Base-by-base conservation (phyloP, 129 eudicot genomes). In the Oenanthe sinensis region DNA sequence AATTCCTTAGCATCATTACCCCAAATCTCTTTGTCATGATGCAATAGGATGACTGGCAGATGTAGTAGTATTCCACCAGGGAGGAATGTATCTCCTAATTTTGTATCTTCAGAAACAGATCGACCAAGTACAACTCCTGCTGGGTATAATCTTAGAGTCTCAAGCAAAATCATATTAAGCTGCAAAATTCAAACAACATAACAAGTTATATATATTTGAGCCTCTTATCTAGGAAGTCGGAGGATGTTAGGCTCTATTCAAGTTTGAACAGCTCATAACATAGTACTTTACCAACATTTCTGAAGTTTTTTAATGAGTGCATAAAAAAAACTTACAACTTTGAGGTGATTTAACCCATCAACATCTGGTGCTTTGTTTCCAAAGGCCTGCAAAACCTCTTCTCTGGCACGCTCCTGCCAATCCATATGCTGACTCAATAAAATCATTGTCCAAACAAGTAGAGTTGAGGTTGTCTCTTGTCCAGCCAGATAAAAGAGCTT, bases 11-110 rank as follows among this genome's bases (percentile, higher is more conserved):
- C 85, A 77, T 81, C 81, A 22, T 81, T 83, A 8, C 85, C 84
- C 87, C 88, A 85, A 7, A 81, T 52, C 60, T 85, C 72, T 16
- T 5, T 8, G 77, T 85, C 88, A 48, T 78, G 85, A n/a, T 85
- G 85, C 71, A 85, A 2, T 4, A 75, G 26, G n/a, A 81, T 69
- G 30, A 48, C 17, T 0, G 85, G 85, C 19, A 85, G 8, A 4
- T 69, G 28, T 2, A 85, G 33, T 20, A 43, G 40, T 65, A 78
- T 36, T 50, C 79, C 85, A 1, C 75, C 83, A 0, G 83, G 88
- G 5, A 85, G 49, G 14, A 62, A 48, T 40, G 73, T 7, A 4
- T 75, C 74, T 33, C 83, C 83, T 13, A 85, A 20, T 49, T 37
- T 68, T 1, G 72, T 76, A 47, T 79, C 81, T 24, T 46, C 28